Percentiles rank a stretch among this genome's conserved stretches.
phyloP scores from a whole-genome alignment of 305 asterid genomes.

The Fraxinus velutina region DNA sequence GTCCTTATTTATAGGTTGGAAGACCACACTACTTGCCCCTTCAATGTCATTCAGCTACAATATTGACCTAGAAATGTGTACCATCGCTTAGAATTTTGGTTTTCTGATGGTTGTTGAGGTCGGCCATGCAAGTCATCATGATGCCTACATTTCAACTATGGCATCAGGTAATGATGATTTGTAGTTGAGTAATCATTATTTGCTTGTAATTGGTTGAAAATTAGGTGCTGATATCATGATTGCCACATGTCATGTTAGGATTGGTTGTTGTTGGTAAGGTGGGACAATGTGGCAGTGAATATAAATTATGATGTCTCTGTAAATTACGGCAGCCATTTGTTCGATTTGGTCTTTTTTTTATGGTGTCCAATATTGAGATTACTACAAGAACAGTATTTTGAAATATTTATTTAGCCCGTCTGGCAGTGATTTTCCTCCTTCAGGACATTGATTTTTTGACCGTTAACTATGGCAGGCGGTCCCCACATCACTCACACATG shows the following conservation, averaged over 20 bases:
- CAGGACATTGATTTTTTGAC: no score
- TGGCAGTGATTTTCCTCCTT: no score
- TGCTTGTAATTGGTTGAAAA: background rate
- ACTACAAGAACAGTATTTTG: background rate
- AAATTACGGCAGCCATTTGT: background rate
- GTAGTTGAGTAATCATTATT: background rate
- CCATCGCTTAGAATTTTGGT: background rate
- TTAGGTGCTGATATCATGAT: background rate
- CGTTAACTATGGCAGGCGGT: no score
- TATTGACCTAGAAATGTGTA: no score
- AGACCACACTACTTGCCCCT: no score
- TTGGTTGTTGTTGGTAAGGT: background rate
- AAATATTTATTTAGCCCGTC: no score
- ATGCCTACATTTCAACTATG: background rate
- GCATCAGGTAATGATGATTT: background rate
- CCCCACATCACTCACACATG: no score
- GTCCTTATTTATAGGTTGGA: no score
- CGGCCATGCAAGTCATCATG: background rate
- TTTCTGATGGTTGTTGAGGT: background rate
- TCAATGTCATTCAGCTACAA: no score
- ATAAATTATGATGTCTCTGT: background rate
- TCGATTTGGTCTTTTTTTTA: background rate
- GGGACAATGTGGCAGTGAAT: background rate
- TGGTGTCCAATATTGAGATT: background rate
- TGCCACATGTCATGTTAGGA: background rate